These are phyloP conservation scores for Hypsizygus marmoreus DNA, from an alignment of 768 basidiomycete genomes.

Conservation along the genomic window DNA sequence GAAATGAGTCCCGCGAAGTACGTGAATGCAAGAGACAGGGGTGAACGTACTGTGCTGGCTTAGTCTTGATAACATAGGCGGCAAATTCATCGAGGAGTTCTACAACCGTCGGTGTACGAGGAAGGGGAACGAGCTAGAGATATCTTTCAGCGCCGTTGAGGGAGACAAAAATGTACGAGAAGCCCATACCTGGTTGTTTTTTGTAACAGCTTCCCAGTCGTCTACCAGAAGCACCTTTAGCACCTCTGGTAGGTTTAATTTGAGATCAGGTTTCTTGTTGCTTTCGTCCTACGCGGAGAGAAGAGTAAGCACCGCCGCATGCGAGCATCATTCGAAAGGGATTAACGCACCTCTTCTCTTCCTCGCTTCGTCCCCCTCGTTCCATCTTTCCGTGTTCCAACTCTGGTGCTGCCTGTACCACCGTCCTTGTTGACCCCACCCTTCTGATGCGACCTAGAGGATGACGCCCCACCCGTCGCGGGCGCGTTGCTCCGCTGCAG, in stretches of 20 bases:
- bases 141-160: neutral
- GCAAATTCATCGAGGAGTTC: constrained; percentile 80
- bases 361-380: constrained; percentile 68
- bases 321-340: neutral
- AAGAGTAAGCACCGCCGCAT: neutral
- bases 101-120: constrained; percentile 76
- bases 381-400: constrained; percentile 56
- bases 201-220: constrained; percentile 97
- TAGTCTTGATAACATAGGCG: constrained; percentile 53
- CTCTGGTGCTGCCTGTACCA: constrained; percentile 30
- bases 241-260: constrained; percentile 85
- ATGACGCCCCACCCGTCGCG: constrained; percentile 19
- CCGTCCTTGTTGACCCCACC: constrained; percentile 26
- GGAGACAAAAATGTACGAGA: neutral
- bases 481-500: constrained; percentile 43
- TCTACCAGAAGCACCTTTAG: constrained; percentile 90
- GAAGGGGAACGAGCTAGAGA: constrained; percentile 77
- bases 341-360: constrained; percentile 65
- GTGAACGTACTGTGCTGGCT: constrained; percentile 48
- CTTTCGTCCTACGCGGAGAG: constrained; percentile 64
- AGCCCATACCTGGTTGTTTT: constrained; percentile 77
- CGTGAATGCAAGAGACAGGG: constrained; percentile 1
- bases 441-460: constrained; percentile 22
- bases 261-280: constrained; percentile 83
- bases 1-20: constrained; percentile 1